These are phyloP conservation scores for Cryphonectria japonica DNA, from an alignment of 2,329 filamentous ascomycete genomes.

Conservation along the genomic window DNA sequence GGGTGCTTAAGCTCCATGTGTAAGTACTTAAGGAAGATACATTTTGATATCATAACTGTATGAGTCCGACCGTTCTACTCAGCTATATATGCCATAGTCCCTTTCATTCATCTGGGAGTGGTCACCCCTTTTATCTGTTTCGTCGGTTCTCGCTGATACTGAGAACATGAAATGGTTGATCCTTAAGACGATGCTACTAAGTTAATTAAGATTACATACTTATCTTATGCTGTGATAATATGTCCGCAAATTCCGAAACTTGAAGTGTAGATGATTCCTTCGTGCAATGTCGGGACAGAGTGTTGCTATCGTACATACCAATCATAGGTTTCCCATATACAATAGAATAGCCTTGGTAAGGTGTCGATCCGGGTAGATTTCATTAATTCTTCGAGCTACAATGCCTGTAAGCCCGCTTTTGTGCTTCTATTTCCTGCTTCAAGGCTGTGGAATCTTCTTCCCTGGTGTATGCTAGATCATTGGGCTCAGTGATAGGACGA, in stretches of 20 bases:
- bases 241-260: background rate
- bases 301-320: background rate
- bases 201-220: background rate
- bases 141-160: too few relatives aligned
- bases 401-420: background rate
- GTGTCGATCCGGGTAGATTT: background rate
- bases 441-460: background rate
- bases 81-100: too few relatives aligned
- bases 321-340: background rate
- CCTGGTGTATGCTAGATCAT: background rate
- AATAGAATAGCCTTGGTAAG: background rate
- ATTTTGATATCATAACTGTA: background rate
- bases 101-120: too few relatives aligned
- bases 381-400: background rate
- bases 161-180: too few relatives aligned
- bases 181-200: constrained; percentile 1
- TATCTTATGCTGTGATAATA: too few relatives aligned
- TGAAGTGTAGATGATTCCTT: background rate
- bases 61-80: too few relatives aligned
- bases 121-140: too few relatives aligned
- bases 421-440: background rate
- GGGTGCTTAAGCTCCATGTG: background rate
- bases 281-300: too few relatives aligned
- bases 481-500: background rate
- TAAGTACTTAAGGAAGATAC: too few relatives aligned